Evolutionary conservation across 2,329 filamentous ascomycete species (phyloP).

Genomic region (Fusarium sarcochroum): DNA sequence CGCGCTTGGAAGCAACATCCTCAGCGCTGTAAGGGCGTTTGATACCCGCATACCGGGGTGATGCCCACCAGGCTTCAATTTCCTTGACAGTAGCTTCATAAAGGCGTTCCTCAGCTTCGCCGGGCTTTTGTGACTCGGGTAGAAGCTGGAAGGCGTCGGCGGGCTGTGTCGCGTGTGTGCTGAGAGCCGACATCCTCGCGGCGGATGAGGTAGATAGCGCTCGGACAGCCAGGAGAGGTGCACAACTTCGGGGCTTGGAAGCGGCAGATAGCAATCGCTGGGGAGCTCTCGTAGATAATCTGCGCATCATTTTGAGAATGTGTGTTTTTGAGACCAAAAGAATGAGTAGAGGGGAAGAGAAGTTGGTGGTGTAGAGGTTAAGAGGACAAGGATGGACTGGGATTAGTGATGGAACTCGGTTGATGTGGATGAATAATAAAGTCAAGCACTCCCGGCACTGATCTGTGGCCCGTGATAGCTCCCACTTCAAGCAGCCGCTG

Average conservation of each 20-base stretch:
- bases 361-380: conserved; percentile 10
- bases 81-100: conserved; percentile 88
- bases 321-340: neutral
- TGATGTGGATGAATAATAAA: conserved; percentile 45
- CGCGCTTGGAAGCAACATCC: conserved; percentile 94
- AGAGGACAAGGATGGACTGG: conserved; percentile 6
- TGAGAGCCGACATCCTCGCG: conserved; percentile 50
- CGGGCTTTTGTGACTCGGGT: conserved; percentile 81
- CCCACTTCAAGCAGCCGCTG: neutral
- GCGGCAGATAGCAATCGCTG: conserved; percentile 47
- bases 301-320: conserved; percentile 51
- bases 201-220: conserved; percentile 50
- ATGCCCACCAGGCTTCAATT: conserved; percentile 92
- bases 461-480: conserved; percentile 26
- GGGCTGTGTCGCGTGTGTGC: conserved; percentile 55
- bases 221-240: conserved; percentile 46
- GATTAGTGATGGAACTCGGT: conserved; percentile 36
- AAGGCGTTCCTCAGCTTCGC: conserved; percentile 84
- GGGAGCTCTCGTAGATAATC: conserved; percentile 51
- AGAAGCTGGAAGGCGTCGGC: conserved; percentile 90
- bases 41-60: conserved; percentile 87
- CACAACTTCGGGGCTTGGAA: conserved; percentile 34
- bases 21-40: conserved; percentile 91
- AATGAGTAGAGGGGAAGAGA: neutral
- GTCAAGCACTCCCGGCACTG: conserved; percentile 8